Base-by-base conservation (phyloP, 768 basidiomycete species). In the Pholiota molesta region DNA sequence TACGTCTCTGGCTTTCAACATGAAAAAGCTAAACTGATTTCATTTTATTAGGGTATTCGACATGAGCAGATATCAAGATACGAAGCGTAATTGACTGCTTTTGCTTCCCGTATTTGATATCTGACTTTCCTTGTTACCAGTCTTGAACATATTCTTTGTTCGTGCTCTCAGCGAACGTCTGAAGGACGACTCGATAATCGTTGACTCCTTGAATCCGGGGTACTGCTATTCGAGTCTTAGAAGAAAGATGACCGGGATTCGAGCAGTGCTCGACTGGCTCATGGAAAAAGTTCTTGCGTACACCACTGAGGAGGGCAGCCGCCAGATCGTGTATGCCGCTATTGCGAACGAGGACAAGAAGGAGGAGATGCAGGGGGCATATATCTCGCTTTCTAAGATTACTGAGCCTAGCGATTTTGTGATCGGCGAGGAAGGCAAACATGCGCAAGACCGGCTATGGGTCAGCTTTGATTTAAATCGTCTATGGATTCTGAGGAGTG, bases 131-230 rank as follows among this genome's bases (percentile, higher is more conserved):
- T 5, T 29, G 6, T 33, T 3, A 19, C 13, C 55, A 82, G 80
- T 81, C 5, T 66, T 82, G 45, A 74, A 76, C 57, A 59, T 80
- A 0, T 67, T 79, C 16, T 79, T 81, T 63, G 71, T 65, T 33
- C 80, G 76, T 14, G 73, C 73, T 1, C 66, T 83, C 0, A 69
- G 67, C 13, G 72, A 69, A 1, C 73, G 69, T 13, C 66, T 81
- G 1, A 31, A 65, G 13, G 33, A 62, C 14, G 51, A 67, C 11
- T 60, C 72, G 0, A 55, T 80, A n/a, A 73, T 77, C 26, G 69
- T 77, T 57, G 72, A 71, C 54, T 33, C 70, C 29, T 69, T 78
- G 23, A 75, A 75, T 53, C 82, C 82, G 13, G 81, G 80, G 0
- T 75, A 72, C 64, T 79, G 79, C 65, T 55, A 69, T 26, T 79